Conservation (phyloP, 805 yeast species). For the Yarrowia sp. region DNA sequence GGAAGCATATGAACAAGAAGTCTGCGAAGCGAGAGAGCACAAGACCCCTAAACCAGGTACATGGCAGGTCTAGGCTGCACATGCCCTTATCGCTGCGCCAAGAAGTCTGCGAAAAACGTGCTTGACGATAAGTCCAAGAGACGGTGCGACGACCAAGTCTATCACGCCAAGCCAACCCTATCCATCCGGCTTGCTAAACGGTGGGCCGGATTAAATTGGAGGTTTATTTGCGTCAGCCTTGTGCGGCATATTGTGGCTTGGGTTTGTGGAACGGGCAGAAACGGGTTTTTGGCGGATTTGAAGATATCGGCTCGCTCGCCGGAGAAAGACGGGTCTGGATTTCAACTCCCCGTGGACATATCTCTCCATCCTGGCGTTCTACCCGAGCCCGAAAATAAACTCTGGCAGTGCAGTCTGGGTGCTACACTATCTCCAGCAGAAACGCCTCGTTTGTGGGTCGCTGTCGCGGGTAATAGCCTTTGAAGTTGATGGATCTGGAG, state of each 20-base stretch:
- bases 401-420: constrained; percentile 2
- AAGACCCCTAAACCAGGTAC: too few relatives aligned
- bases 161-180: constrained; percentile 10
- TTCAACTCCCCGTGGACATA: background rate
- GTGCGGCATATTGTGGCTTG: background rate
- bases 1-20: background rate
- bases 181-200: constrained; percentile 1
- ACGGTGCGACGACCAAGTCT: background rate
- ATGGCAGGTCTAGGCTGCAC: background rate
- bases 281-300: background rate
- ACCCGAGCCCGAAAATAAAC: background rate
- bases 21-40: too few relatives aligned
- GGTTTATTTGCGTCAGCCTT: background rate
- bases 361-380: background rate
- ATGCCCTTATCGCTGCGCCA: background rate
- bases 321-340: too few relatives aligned
- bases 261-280: too few relatives aligned
- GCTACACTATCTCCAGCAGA: background rate
- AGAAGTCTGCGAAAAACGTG: background rate
- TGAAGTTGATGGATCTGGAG: background rate
- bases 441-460: too few relatives aligned
- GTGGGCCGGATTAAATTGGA: constrained; percentile 16
- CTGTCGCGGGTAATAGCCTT: too few relatives aligned
- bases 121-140: background rate
- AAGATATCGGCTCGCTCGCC: too few relatives aligned